A percentile compares a stretch with the other conserved stretches of the same genome.
These are phyloP conservation scores for Acrodontium crateriforme DNA, from an alignment of 2,329 filamentous ascomycete genomes.

Conservation along the genomic window DNA sequence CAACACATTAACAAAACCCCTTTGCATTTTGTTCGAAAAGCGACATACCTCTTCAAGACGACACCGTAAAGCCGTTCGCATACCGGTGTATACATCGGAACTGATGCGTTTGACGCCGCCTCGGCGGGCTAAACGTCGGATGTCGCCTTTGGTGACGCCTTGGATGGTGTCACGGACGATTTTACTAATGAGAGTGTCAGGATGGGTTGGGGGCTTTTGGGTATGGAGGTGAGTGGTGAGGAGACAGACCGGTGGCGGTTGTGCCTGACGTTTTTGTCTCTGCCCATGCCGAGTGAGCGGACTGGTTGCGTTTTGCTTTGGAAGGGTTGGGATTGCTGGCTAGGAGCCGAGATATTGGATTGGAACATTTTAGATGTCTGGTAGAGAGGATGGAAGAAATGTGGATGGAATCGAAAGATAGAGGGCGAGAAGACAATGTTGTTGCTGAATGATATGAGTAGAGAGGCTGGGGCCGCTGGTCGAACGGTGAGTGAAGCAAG, in stretches of 20 bases:
- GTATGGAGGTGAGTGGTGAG: no score
- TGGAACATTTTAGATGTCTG: neutral
- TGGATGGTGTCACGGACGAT: constrained; percentile 98
- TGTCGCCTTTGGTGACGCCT: constrained; percentile 68
- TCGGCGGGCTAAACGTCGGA: constrained; percentile 58
- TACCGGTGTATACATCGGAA: constrained; percentile 47
- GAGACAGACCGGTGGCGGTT: no score
- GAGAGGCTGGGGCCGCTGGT: no score
- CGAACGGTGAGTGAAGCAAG: no score
- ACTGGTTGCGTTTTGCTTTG: no score
- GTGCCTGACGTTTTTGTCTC: no score
- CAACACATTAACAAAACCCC: neutral
- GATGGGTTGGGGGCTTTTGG: no score
- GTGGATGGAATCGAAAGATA: neutral
- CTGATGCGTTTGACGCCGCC: constrained; percentile 68
- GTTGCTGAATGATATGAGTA: no score
- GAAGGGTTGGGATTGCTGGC: no score
- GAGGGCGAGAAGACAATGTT: neutral
- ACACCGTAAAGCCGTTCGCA: constrained; percentile 39
- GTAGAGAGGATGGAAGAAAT: neutral
- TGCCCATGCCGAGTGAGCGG: no score
- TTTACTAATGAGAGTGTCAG: constrained; percentile 48
- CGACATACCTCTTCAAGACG: constrained; percentile 45
- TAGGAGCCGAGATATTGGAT: no score
- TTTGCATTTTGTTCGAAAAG: constrained; percentile 29